phyloP scores from a whole-genome alignment of 2,329 filamentous ascomycete species.

The Fonsecaea pedrosoi region DNA sequence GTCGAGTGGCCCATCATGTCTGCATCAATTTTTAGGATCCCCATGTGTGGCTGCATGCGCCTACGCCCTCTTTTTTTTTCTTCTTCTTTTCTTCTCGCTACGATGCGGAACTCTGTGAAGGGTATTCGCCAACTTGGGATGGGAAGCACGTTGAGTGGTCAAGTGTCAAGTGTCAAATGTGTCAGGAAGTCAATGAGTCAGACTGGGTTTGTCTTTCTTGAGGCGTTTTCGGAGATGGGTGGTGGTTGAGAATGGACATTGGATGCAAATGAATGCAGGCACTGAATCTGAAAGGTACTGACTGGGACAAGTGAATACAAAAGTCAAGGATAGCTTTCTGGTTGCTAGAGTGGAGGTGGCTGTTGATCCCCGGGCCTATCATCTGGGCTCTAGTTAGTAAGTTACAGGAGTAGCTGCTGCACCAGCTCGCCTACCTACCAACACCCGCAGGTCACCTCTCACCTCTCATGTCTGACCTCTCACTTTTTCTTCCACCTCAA shows the following conservation, averaged over 20 bases:
- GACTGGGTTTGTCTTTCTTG: background rate
- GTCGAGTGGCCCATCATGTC: background rate
- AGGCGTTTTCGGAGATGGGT: background rate
- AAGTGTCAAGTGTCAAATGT: conserved; percentile 4
- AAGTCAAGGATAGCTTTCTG: background rate
- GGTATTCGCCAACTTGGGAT: background rate
- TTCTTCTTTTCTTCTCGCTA: background rate
- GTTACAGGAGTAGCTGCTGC: too few relatives aligned
- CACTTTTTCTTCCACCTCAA: background rate
- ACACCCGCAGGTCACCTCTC: too few relatives aligned
- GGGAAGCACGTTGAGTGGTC: background rate
- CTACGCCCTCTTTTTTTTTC: background rate
- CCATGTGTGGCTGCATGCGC: background rate
- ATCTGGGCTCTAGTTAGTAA: background rate
- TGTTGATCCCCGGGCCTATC: conserved; percentile 3
- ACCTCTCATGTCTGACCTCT: background rate
- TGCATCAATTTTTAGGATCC: background rate
- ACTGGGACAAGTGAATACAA: background rate
- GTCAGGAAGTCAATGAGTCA: background rate
- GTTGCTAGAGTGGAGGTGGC: background rate
- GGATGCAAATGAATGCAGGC: background rate
- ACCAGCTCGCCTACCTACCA: too few relatives aligned
- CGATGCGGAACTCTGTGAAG: background rate
- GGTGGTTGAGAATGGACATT: conserved; percentile 1
- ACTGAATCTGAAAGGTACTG: background rate